Conservation (phyloP, 2,329 filamentous ascomycete species). For the Fusarium aywerte region DNA sequence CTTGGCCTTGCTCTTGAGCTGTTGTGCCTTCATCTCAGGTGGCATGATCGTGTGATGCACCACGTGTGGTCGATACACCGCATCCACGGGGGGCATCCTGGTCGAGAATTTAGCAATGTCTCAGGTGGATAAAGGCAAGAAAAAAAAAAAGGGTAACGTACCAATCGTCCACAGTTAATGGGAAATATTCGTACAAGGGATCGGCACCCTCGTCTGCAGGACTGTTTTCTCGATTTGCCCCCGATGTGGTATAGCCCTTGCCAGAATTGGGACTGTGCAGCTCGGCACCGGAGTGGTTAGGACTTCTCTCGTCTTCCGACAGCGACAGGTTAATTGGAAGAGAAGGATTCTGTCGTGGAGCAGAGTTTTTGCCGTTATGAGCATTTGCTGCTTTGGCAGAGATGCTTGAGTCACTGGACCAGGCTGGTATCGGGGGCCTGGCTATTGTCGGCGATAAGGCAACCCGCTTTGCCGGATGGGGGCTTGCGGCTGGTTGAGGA, state of each 20-base stretch:
- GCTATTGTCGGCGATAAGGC: conserved; percentile 63
- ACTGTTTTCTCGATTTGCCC: conserved; percentile 62
- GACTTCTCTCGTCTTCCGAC: conserved; percentile 70
- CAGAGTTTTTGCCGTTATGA: conserved; percentile 39
- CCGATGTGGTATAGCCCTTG: conserved; percentile 52
- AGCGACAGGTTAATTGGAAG: conserved; percentile 64
- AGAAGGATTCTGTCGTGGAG: conserved; percentile 46
- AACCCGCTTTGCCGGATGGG: conserved; percentile 64
- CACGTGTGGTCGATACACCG: conserved; percentile 89
- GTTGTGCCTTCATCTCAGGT: conserved; percentile 75
- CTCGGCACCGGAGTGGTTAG: conserved; percentile 62
- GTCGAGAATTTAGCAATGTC: conserved; percentile 24
- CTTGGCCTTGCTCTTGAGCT: conserved; percentile 73
- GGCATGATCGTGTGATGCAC: conserved; percentile 86
- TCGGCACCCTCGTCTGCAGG: conserved; percentile 82
- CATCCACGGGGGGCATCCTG: conserved; percentile 87
- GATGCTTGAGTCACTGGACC: conserved; percentile 53
- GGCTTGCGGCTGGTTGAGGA: conserved; percentile 48
- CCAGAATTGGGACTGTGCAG: conserved; percentile 62
- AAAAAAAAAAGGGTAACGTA: conserved; percentile 47
- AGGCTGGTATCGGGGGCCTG: conserved; percentile 65
- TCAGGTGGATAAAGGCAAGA: background rate
- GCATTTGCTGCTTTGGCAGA: conserved; percentile 34
- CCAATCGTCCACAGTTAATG: conserved; percentile 90
- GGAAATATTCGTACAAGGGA: conserved; percentile 93